These are phyloP conservation scores for Phytophthora meadii DNA, from an alignment of 352 stramenopile genomes.

Conservation along the genomic window DNA sequence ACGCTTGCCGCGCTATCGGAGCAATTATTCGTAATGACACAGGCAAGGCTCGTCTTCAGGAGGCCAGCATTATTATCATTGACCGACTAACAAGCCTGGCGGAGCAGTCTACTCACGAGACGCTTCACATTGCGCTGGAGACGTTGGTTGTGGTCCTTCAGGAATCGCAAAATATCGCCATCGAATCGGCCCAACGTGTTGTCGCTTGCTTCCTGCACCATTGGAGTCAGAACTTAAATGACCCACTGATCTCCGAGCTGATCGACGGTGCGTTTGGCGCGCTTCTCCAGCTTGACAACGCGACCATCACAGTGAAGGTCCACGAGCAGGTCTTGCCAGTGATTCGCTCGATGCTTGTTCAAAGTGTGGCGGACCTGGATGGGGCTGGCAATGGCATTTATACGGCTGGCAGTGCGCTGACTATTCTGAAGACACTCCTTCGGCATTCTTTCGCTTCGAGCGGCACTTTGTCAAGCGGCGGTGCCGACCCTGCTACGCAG, in stretches of 20 bases:
- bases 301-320: conserved; percentile 60
- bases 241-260: conserved; percentile 77
- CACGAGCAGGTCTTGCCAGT: conserved; percentile 75
- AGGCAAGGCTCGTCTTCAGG: conserved; percentile 63
- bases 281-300: conserved; percentile 69
- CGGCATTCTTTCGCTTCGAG: conserved; percentile 70
- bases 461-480: conserved; percentile 29
- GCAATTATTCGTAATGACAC: conserved; percentile 69
- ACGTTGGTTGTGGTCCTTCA: conserved; percentile 80
- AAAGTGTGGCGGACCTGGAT: conserved; percentile 56
- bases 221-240: conserved; percentile 76
- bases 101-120: conserved; percentile 68
- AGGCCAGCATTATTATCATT: conserved; percentile 57
- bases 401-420: conserved; percentile 71
- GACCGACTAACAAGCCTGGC: conserved; percentile 67
- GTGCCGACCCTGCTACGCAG: conserved; percentile 38
- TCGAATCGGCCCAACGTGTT: conserved; percentile 52
- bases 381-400: conserved; percentile 61
- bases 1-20: conserved; percentile 79
- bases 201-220: conserved; percentile 71
- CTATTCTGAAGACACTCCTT: conserved; percentile 77
- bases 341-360: conserved; percentile 61
- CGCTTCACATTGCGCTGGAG: conserved; percentile 80
- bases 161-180: conserved; percentile 46
- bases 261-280: conserved; percentile 74